Evolutionary conservation across 106 monocot genomes (phyloP), one percentile per base, ranked within the genome.

Genomic region (Allium cepa): DNA sequence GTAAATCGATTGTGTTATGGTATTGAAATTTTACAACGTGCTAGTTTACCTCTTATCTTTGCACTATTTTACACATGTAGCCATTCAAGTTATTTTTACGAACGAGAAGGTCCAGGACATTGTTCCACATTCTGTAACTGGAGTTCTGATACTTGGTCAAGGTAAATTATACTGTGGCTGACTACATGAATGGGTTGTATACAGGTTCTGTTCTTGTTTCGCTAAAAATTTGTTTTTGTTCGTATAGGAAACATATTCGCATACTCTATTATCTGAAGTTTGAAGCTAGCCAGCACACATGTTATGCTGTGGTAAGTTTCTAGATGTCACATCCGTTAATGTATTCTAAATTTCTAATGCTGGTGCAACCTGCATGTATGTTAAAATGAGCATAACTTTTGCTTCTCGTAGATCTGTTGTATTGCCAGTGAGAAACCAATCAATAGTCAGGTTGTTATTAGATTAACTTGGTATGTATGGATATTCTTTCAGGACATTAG

Each of bases 41-140:
- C 18, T 53, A 66, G 46, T 73, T 26, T 26, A 17, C 28, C 59
- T 53, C 57, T 68, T 10, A 17, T 72, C 69, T 45, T 68, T 63
- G 8, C 27, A n/a, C 45, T 55, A 15, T 48, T 26, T 46, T 73
- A 36, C 72, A 15, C 9, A 72, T 78, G 26, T 70, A 94, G 94
- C 76, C 71, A 72, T 66, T 59, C 82, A 76, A 80, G 78, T 84
- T 61, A 82, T 90, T 26, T 94, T 94, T 77, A 75, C 77, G 4
- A 82, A 81, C 47, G 94, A 82, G 80, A 90, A 78, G 72, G 75
- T 94, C 70, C 79, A 79, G 66, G 84, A 90, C 63, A 77, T 94
- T 69, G 76, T 84, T 7, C 71, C 90, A 69, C 67, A 87, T 56
- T 76, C 84, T 69, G 68, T 73, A 26, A 82, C 71, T 82, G 63